A percentile compares a stretch with the other conserved stretches of the same genome.
Evolutionary conservation across 306 rosid species (phyloP).

Genomic region (Inga oerstediana): DNA sequence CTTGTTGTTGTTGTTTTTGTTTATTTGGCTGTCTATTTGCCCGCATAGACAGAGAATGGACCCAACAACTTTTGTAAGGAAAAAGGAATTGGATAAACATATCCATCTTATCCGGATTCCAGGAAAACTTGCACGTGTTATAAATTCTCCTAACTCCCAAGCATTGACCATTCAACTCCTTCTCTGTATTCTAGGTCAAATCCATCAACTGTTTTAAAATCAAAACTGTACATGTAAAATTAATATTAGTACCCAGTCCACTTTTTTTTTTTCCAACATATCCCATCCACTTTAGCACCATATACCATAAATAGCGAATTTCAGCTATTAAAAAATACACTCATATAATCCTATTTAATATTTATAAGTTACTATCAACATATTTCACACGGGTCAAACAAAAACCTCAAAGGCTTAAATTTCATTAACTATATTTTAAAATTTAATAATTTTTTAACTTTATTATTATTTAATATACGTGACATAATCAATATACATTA

Average conservation of each 20-base stretch:
- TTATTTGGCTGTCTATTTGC: neutral
- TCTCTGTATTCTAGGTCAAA: neutral
- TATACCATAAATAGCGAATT: neutral
- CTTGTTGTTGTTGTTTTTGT: constrained; percentile 16
- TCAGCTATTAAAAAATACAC: too few relatives aligned
- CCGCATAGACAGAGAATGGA: neutral
- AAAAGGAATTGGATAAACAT: neutral
- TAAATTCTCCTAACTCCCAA: neutral
- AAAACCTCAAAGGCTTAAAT: too few relatives aligned
- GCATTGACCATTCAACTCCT: neutral
- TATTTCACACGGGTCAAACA: too few relatives aligned
- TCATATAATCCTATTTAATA: too few relatives aligned
- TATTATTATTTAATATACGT: too few relatives aligned
- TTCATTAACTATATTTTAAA: too few relatives aligned
- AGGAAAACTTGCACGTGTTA: neutral
- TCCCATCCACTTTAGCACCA: too few relatives aligned
- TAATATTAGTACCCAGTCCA: neutral
- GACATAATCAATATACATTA: too few relatives aligned
- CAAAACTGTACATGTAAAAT: neutral
- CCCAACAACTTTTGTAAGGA: neutral
- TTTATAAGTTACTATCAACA: too few relatives aligned
- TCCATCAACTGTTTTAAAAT: neutral
- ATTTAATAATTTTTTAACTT: too few relatives aligned
- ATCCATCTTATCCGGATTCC: neutral
- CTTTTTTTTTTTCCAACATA: too few relatives aligned